Evolutionary conservation across 2,329 filamentous ascomycete genomes (phyloP).

Genomic region (Orbilia blumenaviensis): DNA sequence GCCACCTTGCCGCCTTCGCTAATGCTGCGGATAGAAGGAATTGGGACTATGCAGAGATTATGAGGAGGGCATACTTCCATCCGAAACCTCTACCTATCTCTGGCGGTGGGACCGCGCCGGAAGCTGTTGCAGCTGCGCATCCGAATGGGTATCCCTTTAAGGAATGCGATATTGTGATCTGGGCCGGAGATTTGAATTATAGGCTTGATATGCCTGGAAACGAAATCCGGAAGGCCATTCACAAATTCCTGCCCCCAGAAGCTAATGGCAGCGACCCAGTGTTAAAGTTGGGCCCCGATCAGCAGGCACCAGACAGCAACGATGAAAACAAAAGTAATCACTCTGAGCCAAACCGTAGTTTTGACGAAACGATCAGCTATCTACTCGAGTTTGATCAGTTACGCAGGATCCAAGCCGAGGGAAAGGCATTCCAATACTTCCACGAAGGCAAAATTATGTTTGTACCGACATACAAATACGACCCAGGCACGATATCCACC

Average conservation of each 20-base stretch:
- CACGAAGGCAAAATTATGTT: slow-evolving; percentile 87
- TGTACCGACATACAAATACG: slow-evolving; percentile 96
- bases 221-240: slow-evolving; percentile 82
- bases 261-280: slow-evolving; percentile 36
- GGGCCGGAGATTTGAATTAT: slow-evolving; percentile 97
- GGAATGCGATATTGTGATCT: slow-evolving; percentile 92
- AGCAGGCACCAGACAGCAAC: slow-evolving; percentile 68
- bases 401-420: slow-evolving; percentile 73
- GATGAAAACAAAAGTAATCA: slow-evolving; percentile 75
- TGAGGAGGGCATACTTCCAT: slow-evolving; percentile 75
- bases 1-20: slow-evolving; percentile 85
- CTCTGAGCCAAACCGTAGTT: slow-evolving; percentile 58
- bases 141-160: slow-evolving; percentile 62
- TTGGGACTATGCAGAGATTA: slow-evolving; percentile 86
- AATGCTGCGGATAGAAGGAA: slow-evolving; percentile 85
- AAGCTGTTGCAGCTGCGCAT: slow-evolving; percentile 20
- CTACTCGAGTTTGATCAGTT: slow-evolving; percentile 91
- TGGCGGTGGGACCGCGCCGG: slow-evolving; percentile 29
- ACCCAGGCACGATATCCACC: slow-evolving; percentile 86
- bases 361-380: slow-evolving; percentile 59
- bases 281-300: slow-evolving; percentile 1
- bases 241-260: slow-evolving; percentile 52
- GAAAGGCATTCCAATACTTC: slow-evolving; percentile 93
- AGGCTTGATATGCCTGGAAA: slow-evolving; percentile 87
- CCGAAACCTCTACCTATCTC: slow-evolving; percentile 34